A percentile compares a stretch with the other conserved stretches of the same genome.
These are phyloP conservation scores for Chlorella sp. DNA, from an alignment of 139 green algal species.

Conservation along the genomic window DNA sequence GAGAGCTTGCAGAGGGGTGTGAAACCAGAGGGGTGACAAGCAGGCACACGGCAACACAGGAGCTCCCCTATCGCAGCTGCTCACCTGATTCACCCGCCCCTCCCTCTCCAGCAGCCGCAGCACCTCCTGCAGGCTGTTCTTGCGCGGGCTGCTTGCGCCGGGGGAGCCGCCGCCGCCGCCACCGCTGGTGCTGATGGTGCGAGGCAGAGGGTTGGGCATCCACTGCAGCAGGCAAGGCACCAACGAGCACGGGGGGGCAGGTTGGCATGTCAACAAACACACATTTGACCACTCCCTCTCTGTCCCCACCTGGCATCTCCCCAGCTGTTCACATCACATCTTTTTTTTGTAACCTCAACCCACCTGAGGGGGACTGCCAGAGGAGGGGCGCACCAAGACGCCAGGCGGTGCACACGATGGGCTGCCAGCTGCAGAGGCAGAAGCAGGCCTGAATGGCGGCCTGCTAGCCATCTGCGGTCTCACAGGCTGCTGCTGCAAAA, in stretches of 20 bases:
- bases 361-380: conserved; percentile 7
- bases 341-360: neutral
- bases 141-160: neutral
- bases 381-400: neutral
- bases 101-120: neutral
- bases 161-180: neutral
- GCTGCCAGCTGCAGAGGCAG: neutral
- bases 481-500: neutral
- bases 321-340: neutral
- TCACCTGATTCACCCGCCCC: conserved; percentile 10
- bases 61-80: no score
- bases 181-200: neutral
- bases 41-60: no score
- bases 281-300: no score
- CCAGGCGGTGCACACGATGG: neutral
- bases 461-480: neutral
- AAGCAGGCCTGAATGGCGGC: neutral
- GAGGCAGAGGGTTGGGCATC: conserved; percentile 10
- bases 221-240: neutral
- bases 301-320: no score
- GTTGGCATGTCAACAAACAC: neutral
- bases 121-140: neutral
- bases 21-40: no score
- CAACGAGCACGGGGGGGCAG: neutral
- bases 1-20: no score